Evolutionary conservation across 2,329 filamentous ascomycete species (phyloP).

Genomic region (Colletotrichum chrysophilum): DNA sequence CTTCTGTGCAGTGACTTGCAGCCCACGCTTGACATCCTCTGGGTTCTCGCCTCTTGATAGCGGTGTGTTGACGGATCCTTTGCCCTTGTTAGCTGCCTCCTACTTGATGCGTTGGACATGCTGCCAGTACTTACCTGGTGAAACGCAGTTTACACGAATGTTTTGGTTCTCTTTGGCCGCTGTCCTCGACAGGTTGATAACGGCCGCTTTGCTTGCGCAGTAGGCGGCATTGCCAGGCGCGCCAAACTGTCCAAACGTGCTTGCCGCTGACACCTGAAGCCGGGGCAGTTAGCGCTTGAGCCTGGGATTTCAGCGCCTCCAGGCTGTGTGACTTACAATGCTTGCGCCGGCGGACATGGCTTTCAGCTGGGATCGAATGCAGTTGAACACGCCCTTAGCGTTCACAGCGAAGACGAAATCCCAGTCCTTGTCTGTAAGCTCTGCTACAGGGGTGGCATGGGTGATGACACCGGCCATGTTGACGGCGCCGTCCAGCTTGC

Average conservation of each 20-base stretch:
- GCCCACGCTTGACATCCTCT: neutral
- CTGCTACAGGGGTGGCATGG: conserved; percentile 32
- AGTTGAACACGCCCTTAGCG: conserved; percentile 53
- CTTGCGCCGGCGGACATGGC: conserved; percentile 44
- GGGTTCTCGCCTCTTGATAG: neutral
- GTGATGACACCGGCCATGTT: conserved; percentile 46
- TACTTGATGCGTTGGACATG: neutral
- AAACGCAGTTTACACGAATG: conserved; percentile 29
- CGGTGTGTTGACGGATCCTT: conserved; percentile 1
- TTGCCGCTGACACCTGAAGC: conserved; percentile 36
- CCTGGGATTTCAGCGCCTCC: conserved; percentile 29
- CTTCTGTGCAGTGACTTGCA: conserved; percentile 23
- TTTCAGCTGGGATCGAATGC: conserved; percentile 50
- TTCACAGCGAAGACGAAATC: conserved; percentile 48
- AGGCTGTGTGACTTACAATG: conserved; percentile 50
- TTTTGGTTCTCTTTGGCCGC: conserved; percentile 31
- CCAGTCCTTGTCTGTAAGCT: conserved; percentile 45
- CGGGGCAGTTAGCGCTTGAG: neutral
- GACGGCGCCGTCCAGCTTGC: conserved; percentile 44
- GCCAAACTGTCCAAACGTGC: conserved; percentile 43
- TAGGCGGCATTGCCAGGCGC: conserved; percentile 32
- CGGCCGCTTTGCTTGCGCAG: conserved; percentile 33
- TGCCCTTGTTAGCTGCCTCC: neutral
- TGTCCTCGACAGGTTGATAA: conserved; percentile 32
- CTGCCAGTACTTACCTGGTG: conserved; percentile 25